phyloP scores from a whole-genome alignment of 202 grass and related monocot species.

The Setaria italica region DNA sequence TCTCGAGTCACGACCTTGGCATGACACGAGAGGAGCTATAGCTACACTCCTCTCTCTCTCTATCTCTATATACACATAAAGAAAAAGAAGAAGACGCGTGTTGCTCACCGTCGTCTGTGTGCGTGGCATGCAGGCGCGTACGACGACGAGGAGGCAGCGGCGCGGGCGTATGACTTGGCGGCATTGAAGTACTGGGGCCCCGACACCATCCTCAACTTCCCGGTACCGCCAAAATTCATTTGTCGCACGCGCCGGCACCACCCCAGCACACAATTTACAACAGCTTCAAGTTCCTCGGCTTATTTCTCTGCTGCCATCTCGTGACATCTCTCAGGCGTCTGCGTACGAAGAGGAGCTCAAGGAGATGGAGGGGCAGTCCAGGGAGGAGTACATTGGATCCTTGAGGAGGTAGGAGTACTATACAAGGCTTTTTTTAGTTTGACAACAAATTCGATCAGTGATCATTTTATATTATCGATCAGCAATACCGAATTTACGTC shows the following conservation, averaged over 20 bases:
- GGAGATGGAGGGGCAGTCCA: slow-evolving; percentile 84
- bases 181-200: slow-evolving; percentile 98
- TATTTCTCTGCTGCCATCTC: not conserved
- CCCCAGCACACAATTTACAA: not conserved
- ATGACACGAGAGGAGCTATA: slow-evolving; percentile 13
- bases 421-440: not conserved
- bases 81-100: not conserved
- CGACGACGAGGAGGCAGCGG: slow-evolving; percentile 87
- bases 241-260: not conserved
- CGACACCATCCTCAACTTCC: slow-evolving; percentile 86
- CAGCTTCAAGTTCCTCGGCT: not conserved
- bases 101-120: not conserved
- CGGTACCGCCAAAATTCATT: slow-evolving; percentile 64
- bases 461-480: not conserved
- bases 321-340: slow-evolving; percentile 44
- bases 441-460: no score
- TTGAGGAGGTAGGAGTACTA: slow-evolving; percentile 67
- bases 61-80: not conserved
- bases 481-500: not conserved
- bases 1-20: slow-evolving; percentile 57
- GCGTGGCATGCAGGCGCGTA: slow-evolving; percentile 61
- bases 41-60: not conserved
- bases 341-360: slow-evolving; percentile 70
- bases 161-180: slow-evolving; percentile 84
- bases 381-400: slow-evolving; percentile 92